Evolutionary conservation across 2,329 filamentous ascomycete species (phyloP).

Genomic region (Ophiostoma quercus): DNA sequence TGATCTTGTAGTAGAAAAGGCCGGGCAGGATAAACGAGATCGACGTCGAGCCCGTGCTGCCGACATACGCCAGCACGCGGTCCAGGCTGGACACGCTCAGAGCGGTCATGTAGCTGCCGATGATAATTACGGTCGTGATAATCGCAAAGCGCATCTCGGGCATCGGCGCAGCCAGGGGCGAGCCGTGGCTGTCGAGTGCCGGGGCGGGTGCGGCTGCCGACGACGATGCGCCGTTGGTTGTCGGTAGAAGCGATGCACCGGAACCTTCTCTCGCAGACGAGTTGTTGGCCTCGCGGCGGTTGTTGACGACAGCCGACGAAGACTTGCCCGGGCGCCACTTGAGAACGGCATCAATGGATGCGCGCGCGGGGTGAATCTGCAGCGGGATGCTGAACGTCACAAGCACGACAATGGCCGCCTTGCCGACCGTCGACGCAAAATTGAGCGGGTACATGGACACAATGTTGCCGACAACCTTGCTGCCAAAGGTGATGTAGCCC

Average conservation of each 20-base stretch:
- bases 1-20: slow-evolving; percentile 98
- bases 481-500: slow-evolving; percentile 91
- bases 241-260: slow-evolving; percentile 42
- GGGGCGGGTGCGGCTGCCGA: slow-evolving; percentile 31
- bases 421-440: slow-evolving; percentile 81
- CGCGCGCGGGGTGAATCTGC: slow-evolving; percentile 91
- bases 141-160: slow-evolving; percentile 82
- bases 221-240: slow-evolving; percentile 29
- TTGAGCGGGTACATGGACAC: slow-evolving; percentile 81
- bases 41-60: slow-evolving; percentile 86
- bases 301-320: slow-evolving; percentile 7
- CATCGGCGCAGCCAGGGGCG: slow-evolving; percentile 57
- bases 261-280: slow-evolving; percentile 40
- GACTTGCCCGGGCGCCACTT: slow-evolving; percentile 69
- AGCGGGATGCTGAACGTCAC: slow-evolving; percentile 96
- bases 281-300: slow-evolving; percentile 1
- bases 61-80: slow-evolving; percentile 89
- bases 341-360: slow-evolving; percentile 89
- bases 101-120: slow-evolving; percentile 78
- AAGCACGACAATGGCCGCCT: slow-evolving; percentile 89
- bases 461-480: slow-evolving; percentile 85
- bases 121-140: slow-evolving; percentile 79
- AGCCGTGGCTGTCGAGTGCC: slow-evolving; percentile 44
- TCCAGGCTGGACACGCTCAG: slow-evolving; percentile 88
- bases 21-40: slow-evolving; percentile 97